These are phyloP conservation scores for Blastocystis sp. DNA, from an alignment of 352 stramenopile species.

Conservation along the genomic window DNA sequence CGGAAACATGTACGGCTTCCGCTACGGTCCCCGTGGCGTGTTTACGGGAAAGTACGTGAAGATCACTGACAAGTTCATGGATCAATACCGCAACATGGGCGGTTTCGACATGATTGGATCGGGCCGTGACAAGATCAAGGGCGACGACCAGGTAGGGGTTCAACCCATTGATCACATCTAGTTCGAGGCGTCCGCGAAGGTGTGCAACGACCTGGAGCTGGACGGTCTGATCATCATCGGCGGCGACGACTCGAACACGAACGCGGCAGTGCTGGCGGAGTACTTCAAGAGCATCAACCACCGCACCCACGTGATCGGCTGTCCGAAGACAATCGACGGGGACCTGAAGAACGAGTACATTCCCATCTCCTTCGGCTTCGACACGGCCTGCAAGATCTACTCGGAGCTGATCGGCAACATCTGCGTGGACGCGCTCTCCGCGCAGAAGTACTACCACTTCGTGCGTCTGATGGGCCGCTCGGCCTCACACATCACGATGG, in stretches of 20 bases:
- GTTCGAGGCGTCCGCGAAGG: conserved; percentile 28
- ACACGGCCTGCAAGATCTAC: conserved; percentile 62
- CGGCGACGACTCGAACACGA: conserved; percentile 66
- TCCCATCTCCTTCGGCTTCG: conserved; percentile 64
- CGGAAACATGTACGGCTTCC: conserved; percentile 60
- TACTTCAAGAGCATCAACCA: conserved; percentile 63
- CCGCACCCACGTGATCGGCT: conserved; percentile 61
- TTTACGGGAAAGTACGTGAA: conserved; percentile 61
- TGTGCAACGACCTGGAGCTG: conserved; percentile 60
- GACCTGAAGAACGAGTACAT: conserved; percentile 66
- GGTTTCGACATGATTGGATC: conserved; percentile 64
- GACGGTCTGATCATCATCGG: conserved; percentile 65
- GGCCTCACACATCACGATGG: conserved; percentile 63
- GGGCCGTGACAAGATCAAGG: conserved; percentile 64
- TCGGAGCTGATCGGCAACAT: conserved; percentile 64
- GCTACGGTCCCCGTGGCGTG: conserved; percentile 61
- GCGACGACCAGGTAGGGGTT: conserved; percentile 59
- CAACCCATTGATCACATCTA: background rate
- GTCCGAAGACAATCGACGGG: conserved; percentile 65
- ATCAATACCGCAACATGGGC: conserved; percentile 63
- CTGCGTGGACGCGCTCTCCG: conserved; percentile 60
- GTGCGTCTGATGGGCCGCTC: conserved; percentile 61
- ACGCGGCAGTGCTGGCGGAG: conserved; percentile 64
- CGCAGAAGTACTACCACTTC: conserved; percentile 67
- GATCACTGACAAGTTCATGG: conserved; percentile 61